phyloP scores from a whole-genome alignment of 2,329 filamentous ascomycete species.

The Botryotinia calthae region DNA sequence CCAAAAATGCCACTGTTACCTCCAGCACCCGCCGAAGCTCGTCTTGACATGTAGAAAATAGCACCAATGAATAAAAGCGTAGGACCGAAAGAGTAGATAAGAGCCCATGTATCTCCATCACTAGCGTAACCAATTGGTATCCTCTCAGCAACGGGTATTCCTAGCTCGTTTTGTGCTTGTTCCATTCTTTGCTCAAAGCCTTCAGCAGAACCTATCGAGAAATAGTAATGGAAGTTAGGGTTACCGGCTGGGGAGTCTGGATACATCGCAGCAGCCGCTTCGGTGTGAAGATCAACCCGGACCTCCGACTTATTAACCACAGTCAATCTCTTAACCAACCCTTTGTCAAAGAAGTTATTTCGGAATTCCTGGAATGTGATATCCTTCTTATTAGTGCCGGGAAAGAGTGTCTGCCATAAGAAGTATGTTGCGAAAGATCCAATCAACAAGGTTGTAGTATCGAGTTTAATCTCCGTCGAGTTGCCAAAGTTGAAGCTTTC shows the following conservation, averaged over 20 bases:
- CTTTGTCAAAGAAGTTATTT: slow-evolving; percentile 91
- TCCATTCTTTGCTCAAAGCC: slow-evolving; percentile 88
- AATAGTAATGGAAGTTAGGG: slow-evolving; percentile 79
- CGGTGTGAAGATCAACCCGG: slow-evolving; percentile 74
- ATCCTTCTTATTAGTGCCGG: slow-evolving; percentile 66
- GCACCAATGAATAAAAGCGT: slow-evolving; percentile 82
- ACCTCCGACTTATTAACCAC: slow-evolving; percentile 77
- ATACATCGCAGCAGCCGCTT: slow-evolving; percentile 68
- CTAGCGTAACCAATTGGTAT: slow-evolving; percentile 88
- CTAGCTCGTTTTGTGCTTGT: slow-evolving; percentile 80
- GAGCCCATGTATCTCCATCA: slow-evolving; percentile 70
- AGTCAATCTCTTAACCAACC: slow-evolving; percentile 86
- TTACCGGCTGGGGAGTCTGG: slow-evolving; percentile 70
- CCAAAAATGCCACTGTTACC: slow-evolving; percentile 82
- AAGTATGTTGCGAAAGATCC: slow-evolving; percentile 61
- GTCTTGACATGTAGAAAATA: slow-evolving; percentile 74
- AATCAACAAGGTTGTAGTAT: slow-evolving; percentile 40
- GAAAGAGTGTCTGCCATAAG: slow-evolving; percentile 62
- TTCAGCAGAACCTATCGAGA: slow-evolving; percentile 92
- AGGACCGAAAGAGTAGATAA: slow-evolving; percentile 45
- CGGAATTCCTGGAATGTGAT: slow-evolving; percentile 98
- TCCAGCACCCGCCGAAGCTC: slow-evolving; percentile 66
- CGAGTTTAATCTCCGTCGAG: slow-evolving; percentile 33
- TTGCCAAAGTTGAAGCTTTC: slow-evolving; percentile 29
- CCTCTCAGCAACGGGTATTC: slow-evolving; percentile 80